A percentile compares a stretch with the other conserved stretches of the same genome.
Conservation (phyloP, 2,329 filamentous ascomycete species). For the Microascus cirrosus region DNA sequence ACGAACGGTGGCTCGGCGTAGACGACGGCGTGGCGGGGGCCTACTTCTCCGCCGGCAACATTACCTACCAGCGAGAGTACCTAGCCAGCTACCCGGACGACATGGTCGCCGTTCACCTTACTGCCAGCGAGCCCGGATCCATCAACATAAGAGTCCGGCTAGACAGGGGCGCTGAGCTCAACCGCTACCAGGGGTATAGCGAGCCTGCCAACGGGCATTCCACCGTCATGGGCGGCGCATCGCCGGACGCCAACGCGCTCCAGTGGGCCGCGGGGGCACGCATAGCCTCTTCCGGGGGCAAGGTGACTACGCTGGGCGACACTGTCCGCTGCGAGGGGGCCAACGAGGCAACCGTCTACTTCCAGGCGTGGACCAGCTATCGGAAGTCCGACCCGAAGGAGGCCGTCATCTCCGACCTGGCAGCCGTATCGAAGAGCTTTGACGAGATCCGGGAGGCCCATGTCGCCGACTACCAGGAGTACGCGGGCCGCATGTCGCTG, state of each 20-base stretch:
- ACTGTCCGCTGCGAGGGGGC: conserved; percentile 10
- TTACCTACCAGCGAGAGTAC: conserved; percentile 12
- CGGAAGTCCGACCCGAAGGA: conserved; percentile 7
- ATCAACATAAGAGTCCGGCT: conserved; percentile 5
- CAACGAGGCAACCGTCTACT: conserved; percentile 11
- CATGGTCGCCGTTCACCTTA: conserved; percentile 11
- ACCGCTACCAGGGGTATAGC: conserved; percentile 4
- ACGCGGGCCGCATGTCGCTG: conserved; percentile 7
- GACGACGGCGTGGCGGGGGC: conserved; percentile 6
- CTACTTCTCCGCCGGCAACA: conserved; percentile 7
- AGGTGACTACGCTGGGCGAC: conserved; percentile 10
- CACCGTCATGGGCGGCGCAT: conserved; percentile 5
- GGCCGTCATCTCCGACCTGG: conserved; percentile 10
- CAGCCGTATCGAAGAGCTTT: background rate
- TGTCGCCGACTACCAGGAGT: conserved; percentile 6
- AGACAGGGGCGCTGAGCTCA: conserved; percentile 3
- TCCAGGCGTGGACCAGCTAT: conserved; percentile 11
- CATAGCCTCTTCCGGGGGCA: conserved; percentile 11
- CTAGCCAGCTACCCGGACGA: conserved; percentile 14
- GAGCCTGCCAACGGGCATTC: conserved; percentile 4
- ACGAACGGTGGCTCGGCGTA: conserved; percentile 11
- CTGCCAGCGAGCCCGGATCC: conserved; percentile 8
- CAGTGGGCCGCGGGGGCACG: conserved; percentile 8
- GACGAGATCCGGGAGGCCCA: background rate
- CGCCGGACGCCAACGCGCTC: conserved; percentile 8